phyloP scores from a whole-genome alignment of 2,329 filamentous ascomycete species.

The Neopestalotiopsis sp. region DNA sequence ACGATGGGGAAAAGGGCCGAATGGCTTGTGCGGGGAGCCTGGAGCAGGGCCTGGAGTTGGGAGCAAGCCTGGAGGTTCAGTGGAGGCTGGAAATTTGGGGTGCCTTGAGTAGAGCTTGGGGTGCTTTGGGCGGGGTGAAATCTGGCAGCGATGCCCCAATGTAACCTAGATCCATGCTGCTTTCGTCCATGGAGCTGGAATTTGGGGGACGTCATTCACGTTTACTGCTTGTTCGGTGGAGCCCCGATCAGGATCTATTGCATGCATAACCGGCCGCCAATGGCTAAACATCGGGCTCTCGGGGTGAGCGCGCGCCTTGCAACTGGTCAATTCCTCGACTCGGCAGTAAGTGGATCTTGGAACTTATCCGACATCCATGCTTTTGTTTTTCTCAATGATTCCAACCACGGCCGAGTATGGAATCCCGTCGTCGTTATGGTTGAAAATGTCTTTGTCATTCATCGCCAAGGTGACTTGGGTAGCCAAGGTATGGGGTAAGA shows the following conservation, averaged over 20 bases:
- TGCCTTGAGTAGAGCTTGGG: too few relatives aligned
- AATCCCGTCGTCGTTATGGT: background rate
- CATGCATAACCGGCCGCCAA: background rate
- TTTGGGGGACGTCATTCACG: background rate
- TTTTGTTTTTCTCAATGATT: background rate
- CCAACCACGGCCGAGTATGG: background rate
- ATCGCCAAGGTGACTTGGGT: background rate
- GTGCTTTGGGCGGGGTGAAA: background rate
- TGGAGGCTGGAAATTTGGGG: background rate
- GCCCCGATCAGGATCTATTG: background rate
- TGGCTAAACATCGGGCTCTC: constrained; percentile 5
- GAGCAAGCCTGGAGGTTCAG: background rate
- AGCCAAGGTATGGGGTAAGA: background rate
- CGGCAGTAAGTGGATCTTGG: constrained; percentile 1
- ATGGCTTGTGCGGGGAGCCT: background rate
- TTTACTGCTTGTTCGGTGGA: background rate
- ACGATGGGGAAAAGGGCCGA: background rate
- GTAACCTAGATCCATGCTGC: background rate
- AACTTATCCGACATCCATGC: background rate
- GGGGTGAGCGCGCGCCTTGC: background rate
- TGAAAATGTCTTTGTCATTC: background rate
- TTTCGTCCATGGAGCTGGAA: background rate
- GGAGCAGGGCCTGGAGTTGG: background rate
- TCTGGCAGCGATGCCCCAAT: constrained; percentile 4
- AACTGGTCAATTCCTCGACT: background rate